Conservation (phyloP, 73 alveolate genomes). For the Diophrys sp. region DNA sequence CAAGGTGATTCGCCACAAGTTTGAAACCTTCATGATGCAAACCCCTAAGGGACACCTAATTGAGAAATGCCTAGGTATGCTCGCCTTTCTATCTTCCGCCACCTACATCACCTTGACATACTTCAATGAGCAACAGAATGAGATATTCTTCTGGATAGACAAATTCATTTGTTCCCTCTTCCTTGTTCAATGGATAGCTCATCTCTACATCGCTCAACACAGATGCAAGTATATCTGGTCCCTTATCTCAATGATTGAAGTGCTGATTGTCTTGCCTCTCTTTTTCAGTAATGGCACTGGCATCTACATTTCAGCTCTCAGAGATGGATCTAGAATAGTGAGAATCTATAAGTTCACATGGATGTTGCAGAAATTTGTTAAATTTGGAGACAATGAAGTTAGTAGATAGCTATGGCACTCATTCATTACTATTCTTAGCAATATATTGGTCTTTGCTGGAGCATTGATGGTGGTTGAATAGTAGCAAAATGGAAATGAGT, state of each 20-base stretch:
- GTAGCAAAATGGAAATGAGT: slow-evolving; percentile 45
- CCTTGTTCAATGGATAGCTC: slow-evolving; percentile 48
- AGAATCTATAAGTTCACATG: slow-evolving; percentile 32
- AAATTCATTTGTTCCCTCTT: slow-evolving; percentile 40
- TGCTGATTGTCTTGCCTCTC: slow-evolving; percentile 56
- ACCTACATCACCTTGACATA: slow-evolving; percentile 41
- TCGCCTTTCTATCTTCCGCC: slow-evolving; percentile 39
- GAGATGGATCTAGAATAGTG: slow-evolving; percentile 35
- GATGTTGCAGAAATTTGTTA: slow-evolving; percentile 8
- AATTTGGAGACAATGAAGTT: slow-evolving; percentile 54
- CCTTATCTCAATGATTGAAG: slow-evolving; percentile 37
- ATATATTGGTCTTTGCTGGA: slow-evolving; percentile 66
- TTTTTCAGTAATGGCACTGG: slow-evolving; percentile 1
- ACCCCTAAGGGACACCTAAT: slow-evolving; percentile 4
- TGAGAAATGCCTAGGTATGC: slow-evolving; percentile 36
- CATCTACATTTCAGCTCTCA: slow-evolving; percentile 11
- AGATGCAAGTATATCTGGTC: slow-evolving; percentile 48
- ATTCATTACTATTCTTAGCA: slow-evolving; percentile 13
- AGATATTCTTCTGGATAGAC: slow-evolving; percentile 10
- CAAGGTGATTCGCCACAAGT: slow-evolving; percentile 13
- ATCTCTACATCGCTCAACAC: slow-evolving; percentile 64
- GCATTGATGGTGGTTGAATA: slow-evolving; percentile 65
- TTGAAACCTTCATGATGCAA: slow-evolving; percentile 11
- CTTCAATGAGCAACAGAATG: slow-evolving; percentile 8
- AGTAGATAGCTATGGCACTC: slow-evolving; percentile 30